phyloP scores from a whole-genome alignment of 345 rosid species.

The Hibiscus trionum region DNA sequence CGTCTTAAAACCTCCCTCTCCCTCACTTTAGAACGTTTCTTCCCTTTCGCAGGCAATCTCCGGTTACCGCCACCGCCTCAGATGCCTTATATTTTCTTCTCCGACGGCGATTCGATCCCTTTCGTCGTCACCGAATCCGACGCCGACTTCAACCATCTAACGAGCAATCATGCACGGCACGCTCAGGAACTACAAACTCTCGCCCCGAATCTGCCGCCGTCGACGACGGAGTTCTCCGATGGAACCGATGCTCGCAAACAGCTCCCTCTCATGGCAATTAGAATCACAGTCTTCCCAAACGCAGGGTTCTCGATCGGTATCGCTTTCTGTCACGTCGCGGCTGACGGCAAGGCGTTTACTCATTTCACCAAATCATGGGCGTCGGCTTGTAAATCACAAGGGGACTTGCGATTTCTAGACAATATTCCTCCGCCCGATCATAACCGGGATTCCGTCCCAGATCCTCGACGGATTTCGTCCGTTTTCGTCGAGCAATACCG shows the following conservation, averaged over 20 bases:
- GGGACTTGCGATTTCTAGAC: not conserved
- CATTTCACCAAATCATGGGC: constrained; percentile 37
- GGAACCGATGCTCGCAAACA: not conserved
- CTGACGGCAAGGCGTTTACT: constrained; percentile 34
- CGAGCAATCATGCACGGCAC: not conserved
- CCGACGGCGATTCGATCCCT: not conserved
- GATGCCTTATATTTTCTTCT: not conserved
- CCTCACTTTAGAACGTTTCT: not conserved
- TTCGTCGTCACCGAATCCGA: not conserved
- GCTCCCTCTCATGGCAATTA: not conserved
- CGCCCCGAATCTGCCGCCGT: not conserved
- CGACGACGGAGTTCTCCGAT: not conserved
- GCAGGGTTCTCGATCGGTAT: constrained; percentile 32
- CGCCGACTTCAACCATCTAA: not conserved
- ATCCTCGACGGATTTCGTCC: constrained; percentile 15
- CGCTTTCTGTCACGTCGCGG: constrained; percentile 31
- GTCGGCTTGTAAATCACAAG: not conserved
- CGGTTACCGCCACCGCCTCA: not conserved
- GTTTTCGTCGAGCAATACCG: constrained; percentile 21
- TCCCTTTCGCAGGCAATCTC: not conserved
- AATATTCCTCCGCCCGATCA: not conserved
- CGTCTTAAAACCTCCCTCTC: not conserved
- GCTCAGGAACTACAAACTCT: not conserved
- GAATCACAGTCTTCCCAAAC: not conserved
- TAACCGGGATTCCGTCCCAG: constrained; percentile 21